Base-by-base conservation (phyloP, 2,329 filamentous ascomycete species). In the Diaporthe amygdali region DNA sequence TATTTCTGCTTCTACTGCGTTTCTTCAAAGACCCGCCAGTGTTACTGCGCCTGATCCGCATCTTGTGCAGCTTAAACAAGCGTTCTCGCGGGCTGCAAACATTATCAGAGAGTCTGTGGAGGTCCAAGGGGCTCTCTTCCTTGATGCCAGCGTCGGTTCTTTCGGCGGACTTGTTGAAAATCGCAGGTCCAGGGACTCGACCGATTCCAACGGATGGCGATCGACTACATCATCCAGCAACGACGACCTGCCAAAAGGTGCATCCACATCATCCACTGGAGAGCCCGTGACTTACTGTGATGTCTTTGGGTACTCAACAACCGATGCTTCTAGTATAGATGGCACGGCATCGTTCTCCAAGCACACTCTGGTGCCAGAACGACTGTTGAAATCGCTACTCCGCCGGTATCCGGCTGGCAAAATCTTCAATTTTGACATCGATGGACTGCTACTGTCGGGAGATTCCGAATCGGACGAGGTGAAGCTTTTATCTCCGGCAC, bases 321-420 rank as follows among this genome's bases (percentile, higher is more conserved):
- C 79, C 0, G 44, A 76, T 0, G 44, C 70, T 0, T 81, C 82
- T 1, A 82, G 79, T 47, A 77, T 82, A 47, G 74, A 83, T 27
- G 80, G 74, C 10, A 74, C 77, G 32, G 41, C 68, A 2, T 70
- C 74, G 2, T 52, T 49, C 9, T 51, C 41, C 0, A 69, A 75
- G 12, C 69, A 75, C 6, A 71, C 76, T 12, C 74, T 75, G 2
- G 70, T 87, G 1, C 79, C 82, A 0, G 82, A 85, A 63, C 77
- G 73, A 6, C 80, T 85, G 17, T 76, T 88, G 2, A 76, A 79
- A 0, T 78, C 77, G 2, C 79, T 88, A 7, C 75, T 87, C 1
- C 80, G 80, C 15, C 78, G 82, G 1, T 84, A 88, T 69, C 85
- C 85, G 0, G 76, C 79, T 10, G 87, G 86, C 0, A 82, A 82